phyloP scores from a whole-genome alignment of 140 eudicot species.

The Ambrosia hybrid region DNA sequence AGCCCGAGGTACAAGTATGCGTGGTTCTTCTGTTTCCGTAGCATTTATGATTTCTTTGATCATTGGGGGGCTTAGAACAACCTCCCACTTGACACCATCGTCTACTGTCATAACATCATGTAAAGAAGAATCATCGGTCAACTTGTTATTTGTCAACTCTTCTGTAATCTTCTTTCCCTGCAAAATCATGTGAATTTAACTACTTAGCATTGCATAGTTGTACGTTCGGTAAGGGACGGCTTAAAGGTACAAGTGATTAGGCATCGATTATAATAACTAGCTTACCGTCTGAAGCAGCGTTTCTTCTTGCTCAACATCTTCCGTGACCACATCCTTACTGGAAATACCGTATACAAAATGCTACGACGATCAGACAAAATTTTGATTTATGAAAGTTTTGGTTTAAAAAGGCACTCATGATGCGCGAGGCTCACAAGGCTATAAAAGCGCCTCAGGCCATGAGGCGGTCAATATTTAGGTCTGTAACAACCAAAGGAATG shows the following conservation, averaged over 20 bases:
- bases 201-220: slow-evolving; percentile 10
- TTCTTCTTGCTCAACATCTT: slow-evolving; percentile 39
- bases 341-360: slow-evolving; percentile 38
- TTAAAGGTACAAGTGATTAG: not conserved
- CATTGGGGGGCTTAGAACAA: slow-evolving; percentile 29
- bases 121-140: slow-evolving; percentile 45
- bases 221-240: not conserved
- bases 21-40: slow-evolving; percentile 13
- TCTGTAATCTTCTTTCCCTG: slow-evolving; percentile 28
- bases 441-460: too few relatives aligned
- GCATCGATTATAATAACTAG: slow-evolving; percentile 19
- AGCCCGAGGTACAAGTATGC: slow-evolving; percentile 27
- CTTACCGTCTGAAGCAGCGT: slow-evolving; percentile 53
- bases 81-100: slow-evolving; percentile 29
- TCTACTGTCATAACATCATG: slow-evolving; percentile 66
- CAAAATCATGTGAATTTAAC: slow-evolving; percentile 1
- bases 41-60: slow-evolving; percentile 40
- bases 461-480: too few relatives aligned
- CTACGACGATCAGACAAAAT: slow-evolving; percentile 13
- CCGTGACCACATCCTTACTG: slow-evolving; percentile 34
- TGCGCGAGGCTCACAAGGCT: too few relatives aligned
- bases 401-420: too few relatives aligned
- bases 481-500: too few relatives aligned
- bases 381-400: not conserved
- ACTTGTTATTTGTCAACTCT: slow-evolving; percentile 24